Evolutionary conservation across 106 monocot genomes (phyloP).

Genomic region (Dactylorhiza incarnata): DNA sequence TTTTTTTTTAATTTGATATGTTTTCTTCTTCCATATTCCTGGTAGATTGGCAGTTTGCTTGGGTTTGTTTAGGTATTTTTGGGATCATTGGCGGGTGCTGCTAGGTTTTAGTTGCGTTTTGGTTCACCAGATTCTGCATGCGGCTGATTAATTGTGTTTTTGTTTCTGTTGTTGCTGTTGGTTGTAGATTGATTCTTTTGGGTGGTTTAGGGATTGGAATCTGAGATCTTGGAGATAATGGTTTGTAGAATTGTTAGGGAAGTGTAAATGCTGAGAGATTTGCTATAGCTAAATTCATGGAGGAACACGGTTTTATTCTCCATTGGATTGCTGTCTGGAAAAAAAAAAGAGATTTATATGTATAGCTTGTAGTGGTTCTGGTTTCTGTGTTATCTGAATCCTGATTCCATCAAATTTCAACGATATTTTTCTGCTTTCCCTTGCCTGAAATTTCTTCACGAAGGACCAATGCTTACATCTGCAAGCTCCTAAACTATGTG

Average conservation of each 20-base stretch:
- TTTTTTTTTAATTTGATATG: background rate
- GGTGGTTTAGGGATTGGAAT: background rate
- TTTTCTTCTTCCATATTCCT: background rate
- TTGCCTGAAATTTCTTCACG: too few species aligned
- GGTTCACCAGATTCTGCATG: background rate
- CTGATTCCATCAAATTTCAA: too few species aligned
- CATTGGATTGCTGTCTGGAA: too few species aligned
- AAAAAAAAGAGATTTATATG: too few species aligned
- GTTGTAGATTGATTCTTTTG: background rate
- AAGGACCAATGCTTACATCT: too few species aligned
- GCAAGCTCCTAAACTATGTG: too few species aligned
- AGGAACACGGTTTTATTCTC: too few species aligned
- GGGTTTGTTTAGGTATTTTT: too few species aligned
- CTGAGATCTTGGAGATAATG: background rate
- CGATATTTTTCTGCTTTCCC: too few species aligned
- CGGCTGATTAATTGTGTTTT: background rate
- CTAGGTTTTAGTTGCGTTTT: background rate
- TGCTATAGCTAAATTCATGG: background rate
- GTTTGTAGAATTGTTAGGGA: background rate
- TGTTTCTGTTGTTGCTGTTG: background rate
- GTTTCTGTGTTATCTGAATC: too few species aligned
- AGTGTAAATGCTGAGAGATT: background rate
- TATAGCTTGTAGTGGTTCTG: too few species aligned
- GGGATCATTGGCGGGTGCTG: too few species aligned
- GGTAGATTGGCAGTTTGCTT: background rate